phyloP scores from a whole-genome alignment of 805 yeast genomes.

The Wickerhamiella dianesei region DNA sequence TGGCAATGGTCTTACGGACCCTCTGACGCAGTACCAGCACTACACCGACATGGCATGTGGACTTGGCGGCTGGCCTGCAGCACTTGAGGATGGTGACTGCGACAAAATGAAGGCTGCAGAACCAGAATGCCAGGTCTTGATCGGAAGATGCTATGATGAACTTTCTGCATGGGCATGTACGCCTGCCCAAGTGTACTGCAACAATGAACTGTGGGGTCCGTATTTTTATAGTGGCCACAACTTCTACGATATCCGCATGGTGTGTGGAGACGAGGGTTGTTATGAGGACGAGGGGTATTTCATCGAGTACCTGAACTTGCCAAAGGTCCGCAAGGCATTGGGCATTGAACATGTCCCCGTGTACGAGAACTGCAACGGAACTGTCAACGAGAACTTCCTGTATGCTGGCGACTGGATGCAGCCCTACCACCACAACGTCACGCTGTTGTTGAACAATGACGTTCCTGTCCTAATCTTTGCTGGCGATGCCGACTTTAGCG shows the following conservation, averaged over 20 bases:
- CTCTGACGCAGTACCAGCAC: constrained; percentile 60
- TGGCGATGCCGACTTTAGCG: constrained; percentile 90
- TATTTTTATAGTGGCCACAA: constrained; percentile 75
- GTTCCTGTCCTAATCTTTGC: constrained; percentile 81
- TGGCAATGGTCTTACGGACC: constrained; percentile 88
- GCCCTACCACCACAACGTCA: constrained; percentile 63
- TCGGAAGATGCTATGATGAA: constrained; percentile 58
- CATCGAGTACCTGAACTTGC: constrained; percentile 63
- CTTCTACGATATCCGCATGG: constrained; percentile 77
- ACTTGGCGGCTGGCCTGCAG: constrained; percentile 62
- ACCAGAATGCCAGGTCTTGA: constrained; percentile 37
- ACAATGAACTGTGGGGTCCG: constrained; percentile 55
- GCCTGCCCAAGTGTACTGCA: constrained; percentile 78
- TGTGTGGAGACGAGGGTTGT: constrained; percentile 48
- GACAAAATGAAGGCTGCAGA: constrained; percentile 44
- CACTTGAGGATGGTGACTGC: constrained; percentile 55
- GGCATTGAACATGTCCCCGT: constrained; percentile 69
- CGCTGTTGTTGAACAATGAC: constrained; percentile 53
- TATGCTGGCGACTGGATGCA: constrained; percentile 90
- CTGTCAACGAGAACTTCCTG: constrained; percentile 64
- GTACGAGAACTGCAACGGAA: constrained; percentile 50
- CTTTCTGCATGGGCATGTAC: constrained; percentile 70
- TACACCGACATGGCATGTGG: constrained; percentile 93
- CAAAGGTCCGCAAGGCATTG: constrained; percentile 58
- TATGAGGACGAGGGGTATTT: constrained; percentile 62